Conservation (phyloP, 2,329 filamentous ascomycete species). For the Phoma herbarum region DNA sequence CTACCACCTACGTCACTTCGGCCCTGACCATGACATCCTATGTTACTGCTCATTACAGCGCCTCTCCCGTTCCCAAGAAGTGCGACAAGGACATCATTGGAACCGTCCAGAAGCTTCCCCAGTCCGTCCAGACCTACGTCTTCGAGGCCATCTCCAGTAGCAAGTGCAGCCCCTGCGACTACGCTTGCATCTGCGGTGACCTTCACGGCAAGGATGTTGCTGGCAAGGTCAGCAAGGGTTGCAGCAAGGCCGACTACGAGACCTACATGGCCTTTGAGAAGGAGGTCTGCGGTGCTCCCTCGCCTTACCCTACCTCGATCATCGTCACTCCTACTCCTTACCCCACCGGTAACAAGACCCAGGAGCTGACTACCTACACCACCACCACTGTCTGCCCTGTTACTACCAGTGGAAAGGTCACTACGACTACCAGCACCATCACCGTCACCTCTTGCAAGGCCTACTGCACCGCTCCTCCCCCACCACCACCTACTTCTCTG, state of each 20-base stretch:
- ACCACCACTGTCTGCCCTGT: conserved; percentile 19
- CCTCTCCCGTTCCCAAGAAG: conserved; percentile 9
- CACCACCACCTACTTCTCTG: neutral
- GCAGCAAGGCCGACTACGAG: conserved; percentile 13
- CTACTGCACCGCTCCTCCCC: conserved; percentile 19
- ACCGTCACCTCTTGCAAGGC: conserved; percentile 12
- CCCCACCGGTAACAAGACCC: conserved; percentile 9
- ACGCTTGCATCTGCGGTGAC: conserved; percentile 9
- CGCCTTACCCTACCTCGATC: conserved; percentile 14
- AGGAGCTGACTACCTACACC: conserved; percentile 14
- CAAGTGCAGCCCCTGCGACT: conserved; percentile 16
- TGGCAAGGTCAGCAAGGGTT: conserved; percentile 17
- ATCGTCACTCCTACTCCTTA: conserved; percentile 14
- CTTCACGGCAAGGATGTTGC: conserved; percentile 15
- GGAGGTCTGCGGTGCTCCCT: neutral
- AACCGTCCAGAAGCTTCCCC: conserved; percentile 13
- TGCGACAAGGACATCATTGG: conserved; percentile 19
- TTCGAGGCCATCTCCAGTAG: conserved; percentile 24
- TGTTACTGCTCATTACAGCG: conserved; percentile 18
- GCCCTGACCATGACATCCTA: conserved; percentile 17
- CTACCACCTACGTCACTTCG: conserved; percentile 19
- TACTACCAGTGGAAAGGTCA: conserved; percentile 10
- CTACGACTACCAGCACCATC: conserved; percentile 22
- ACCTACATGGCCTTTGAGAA: conserved; percentile 14
- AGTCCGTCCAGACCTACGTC: conserved; percentile 19